These are phyloP conservation scores for Trapa bicornis DNA, from an alignment of 345 rosid species.

Conservation along the genomic window DNA sequence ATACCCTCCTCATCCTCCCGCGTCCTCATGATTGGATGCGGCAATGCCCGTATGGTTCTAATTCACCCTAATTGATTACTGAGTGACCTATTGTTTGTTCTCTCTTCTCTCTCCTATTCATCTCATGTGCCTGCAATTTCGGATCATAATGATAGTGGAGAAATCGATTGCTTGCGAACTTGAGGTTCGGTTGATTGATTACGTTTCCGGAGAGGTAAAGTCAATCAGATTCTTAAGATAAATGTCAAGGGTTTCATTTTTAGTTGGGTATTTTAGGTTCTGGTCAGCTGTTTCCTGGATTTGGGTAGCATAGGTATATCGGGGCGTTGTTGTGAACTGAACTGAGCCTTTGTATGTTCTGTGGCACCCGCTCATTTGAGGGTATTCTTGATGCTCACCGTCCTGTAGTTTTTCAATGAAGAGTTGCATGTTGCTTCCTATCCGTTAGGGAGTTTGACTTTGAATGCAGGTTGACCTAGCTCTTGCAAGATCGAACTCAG, in stretches of 20 bases:
- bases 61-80: too few relatives aligned
- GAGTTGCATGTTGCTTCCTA: too few relatives aligned
- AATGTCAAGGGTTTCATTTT: neutral
- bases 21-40: conserved; percentile 94
- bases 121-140: neutral
- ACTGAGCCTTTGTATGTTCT: too few relatives aligned
- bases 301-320: neutral
- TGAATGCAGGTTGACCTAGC: too few relatives aligned
- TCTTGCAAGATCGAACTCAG: too few relatives aligned
- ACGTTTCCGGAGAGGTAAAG: neutral
- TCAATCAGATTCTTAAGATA: too few relatives aligned
- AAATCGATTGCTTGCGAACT: too few relatives aligned
- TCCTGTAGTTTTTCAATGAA: too few relatives aligned
- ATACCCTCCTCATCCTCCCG: conserved; percentile 49
- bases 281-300: neutral
- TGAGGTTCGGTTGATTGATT: neutral
- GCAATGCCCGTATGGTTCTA: conserved; percentile 63
- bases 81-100: neutral
- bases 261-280: neutral
- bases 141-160: neutral
- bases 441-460: too few relatives aligned
- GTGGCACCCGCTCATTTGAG: too few relatives aligned
- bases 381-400: too few relatives aligned
- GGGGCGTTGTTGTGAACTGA: neutral
- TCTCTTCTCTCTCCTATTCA: neutral